Evolutionary conservation across 345 rosid species (phyloP).

Genomic region (Litchi chinensis): DNA sequence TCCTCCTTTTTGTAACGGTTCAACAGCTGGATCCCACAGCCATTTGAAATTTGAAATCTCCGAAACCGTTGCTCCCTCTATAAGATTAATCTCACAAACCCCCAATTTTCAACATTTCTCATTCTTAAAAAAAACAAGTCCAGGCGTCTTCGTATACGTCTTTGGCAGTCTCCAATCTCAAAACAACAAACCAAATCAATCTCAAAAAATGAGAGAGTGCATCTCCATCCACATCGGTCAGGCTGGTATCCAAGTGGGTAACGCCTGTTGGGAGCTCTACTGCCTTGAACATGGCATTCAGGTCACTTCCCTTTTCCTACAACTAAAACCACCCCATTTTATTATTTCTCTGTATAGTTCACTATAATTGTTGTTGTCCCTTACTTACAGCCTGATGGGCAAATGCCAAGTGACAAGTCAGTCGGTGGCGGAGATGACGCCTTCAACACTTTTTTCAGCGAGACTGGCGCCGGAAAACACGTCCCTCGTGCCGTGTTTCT

Average conservation of each 20-base stretch:
- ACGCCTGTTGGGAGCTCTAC: slow-evolving; percentile 26
- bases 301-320: not conserved
- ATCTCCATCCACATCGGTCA: slow-evolving; percentile 23
- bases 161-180: not conserved
- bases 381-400: slow-evolving; percentile 27
- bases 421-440: slow-evolving; percentile 26
- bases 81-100: not conserved
- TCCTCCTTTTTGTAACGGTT: not conserved
- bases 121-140: too few species aligned
- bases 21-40: slow-evolving; percentile 3
- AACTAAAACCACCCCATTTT: too few species aligned
- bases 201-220: slow-evolving; percentile 20
- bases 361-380: too few species aligned
- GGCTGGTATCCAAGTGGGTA: slow-evolving; percentile 23
- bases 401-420: slow-evolving; percentile 26
- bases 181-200: not conserved
- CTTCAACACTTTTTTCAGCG: slow-evolving; percentile 21
- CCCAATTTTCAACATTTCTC: not conserved
- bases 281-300: slow-evolving; percentile 19
- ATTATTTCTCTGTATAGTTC: not conserved
- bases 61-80: not conserved
- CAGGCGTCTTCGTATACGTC: slow-evolving; percentile 7
- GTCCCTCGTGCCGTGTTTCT: slow-evolving; percentile 26
- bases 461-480: slow-evolving; percentile 26
- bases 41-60: not conserved